Evolutionary conservation across 192 early-diverging fungal species (phyloP).

Genomic region (Rhizoclosmatium globosum): DNA sequence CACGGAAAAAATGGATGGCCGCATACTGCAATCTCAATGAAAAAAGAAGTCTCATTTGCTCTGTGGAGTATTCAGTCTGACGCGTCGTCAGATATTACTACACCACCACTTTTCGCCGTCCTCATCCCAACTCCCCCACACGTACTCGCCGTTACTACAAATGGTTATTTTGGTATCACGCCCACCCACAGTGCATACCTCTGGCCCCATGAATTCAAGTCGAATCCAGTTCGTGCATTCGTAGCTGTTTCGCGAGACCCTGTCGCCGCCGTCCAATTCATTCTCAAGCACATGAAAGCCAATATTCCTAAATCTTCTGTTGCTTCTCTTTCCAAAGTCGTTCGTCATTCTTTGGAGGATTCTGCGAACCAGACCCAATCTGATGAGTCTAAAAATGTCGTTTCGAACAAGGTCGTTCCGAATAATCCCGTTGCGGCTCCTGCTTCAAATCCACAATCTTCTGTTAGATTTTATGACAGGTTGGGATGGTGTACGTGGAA

Average conservation of each 20-base stretch:
- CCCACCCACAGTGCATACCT: background rate
- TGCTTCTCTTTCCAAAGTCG: background rate
- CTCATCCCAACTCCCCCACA: constrained; percentile 1
- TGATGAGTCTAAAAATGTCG: background rate
- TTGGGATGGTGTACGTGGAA: constrained; percentile 39
- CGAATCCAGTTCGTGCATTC: constrained; percentile 5
- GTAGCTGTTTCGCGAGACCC: background rate
- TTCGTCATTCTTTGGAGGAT: background rate
- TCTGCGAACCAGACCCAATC: background rate
- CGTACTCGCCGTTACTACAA: background rate
- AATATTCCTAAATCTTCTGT: background rate
- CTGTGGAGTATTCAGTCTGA: background rate
- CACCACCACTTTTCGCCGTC: background rate
- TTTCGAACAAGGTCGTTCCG: no score
- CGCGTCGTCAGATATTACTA: background rate
- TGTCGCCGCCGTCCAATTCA: background rate
- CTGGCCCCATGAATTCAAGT: constrained; percentile 5
- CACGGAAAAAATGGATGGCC: background rate
- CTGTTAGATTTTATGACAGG: constrained; percentile 2
- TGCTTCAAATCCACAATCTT: background rate
- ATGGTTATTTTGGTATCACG: background rate
- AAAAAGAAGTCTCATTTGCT: background rate
- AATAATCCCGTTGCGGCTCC: no score
- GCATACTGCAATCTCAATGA: background rate
- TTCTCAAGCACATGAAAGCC: background rate